Evolutionary conservation across 2,329 filamentous ascomycete genomes (phyloP).

Genomic region (Ophiocordyceps camponoti-saundersi): DNA sequence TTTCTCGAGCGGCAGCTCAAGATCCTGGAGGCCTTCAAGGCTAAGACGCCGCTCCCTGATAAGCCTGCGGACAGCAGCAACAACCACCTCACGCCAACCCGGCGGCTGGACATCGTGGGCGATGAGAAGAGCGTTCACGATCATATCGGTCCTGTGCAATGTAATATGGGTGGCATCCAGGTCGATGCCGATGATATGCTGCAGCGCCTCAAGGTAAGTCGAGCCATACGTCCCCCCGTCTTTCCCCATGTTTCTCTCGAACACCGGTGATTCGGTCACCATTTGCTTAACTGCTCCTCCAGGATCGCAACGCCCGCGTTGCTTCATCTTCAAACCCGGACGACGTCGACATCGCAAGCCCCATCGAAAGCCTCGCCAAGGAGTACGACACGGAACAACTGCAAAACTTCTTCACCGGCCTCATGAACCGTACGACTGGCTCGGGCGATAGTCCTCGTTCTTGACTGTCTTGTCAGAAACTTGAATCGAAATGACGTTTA

Average conservation of each 20-base stretch:
- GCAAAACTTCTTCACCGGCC: constrained; percentile 39
- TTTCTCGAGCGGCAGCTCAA: constrained; percentile 65
- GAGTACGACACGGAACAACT: constrained; percentile 35
- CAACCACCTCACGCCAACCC: constrained; percentile 6
- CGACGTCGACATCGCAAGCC: constrained; percentile 18
- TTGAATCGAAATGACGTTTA: not conserved
- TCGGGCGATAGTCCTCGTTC: constrained; percentile 8
- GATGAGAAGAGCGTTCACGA: constrained; percentile 42
- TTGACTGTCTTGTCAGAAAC: not conserved
- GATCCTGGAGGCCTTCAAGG: constrained; percentile 48
- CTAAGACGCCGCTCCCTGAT: constrained; percentile 31
- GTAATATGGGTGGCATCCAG: constrained; percentile 96
- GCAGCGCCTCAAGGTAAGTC: constrained; percentile 59
- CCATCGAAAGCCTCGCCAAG: constrained; percentile 24
- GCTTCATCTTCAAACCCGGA: constrained; percentile 24
- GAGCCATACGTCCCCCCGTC: not conserved
- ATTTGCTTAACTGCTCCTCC: no score
- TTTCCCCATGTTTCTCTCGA: not conserved
- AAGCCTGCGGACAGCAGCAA: constrained; percentile 13
- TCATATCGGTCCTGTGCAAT: constrained; percentile 87
- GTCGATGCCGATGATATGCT: constrained; percentile 91
- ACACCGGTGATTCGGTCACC: no score
- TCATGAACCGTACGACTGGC: constrained; percentile 36
- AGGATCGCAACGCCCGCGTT: constrained; percentile 41
- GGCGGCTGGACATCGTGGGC: constrained; percentile 15